phyloP scores from a whole-genome alignment of 306 rosid species.

The Malus domestica region DNA sequence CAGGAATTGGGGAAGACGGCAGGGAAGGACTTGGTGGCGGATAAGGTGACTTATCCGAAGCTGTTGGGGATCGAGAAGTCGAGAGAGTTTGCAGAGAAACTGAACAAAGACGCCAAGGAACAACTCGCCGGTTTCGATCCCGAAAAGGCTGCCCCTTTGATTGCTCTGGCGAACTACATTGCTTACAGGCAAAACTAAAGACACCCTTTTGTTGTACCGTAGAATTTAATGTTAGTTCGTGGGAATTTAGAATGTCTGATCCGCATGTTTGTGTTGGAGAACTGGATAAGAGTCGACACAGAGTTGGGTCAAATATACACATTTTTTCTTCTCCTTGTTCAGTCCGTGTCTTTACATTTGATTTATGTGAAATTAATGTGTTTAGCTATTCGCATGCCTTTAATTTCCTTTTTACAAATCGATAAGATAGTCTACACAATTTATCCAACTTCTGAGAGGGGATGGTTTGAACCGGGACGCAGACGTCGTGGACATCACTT shows the following conservation, averaged over 20 bases:
- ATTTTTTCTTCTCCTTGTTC: too few relatives aligned
- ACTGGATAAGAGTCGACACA: too few relatives aligned
- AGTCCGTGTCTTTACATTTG: too few relatives aligned
- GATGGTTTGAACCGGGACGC: too few relatives aligned
- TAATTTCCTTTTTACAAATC: too few relatives aligned
- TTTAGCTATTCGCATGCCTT: too few relatives aligned
- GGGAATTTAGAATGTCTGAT: background rate
- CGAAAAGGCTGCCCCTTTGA: slow-evolving; percentile 46
- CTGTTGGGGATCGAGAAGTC: slow-evolving; percentile 60
- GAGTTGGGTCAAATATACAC: too few relatives aligned
- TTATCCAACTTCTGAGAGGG: too few relatives aligned
- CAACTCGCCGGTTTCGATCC: slow-evolving; percentile 47
- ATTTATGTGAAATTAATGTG: too few relatives aligned
- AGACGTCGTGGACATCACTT: too few relatives aligned
- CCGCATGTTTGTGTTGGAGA: too few relatives aligned
- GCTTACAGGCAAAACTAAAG: slow-evolving; percentile 53
- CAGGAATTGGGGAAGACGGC: slow-evolving; percentile 78
- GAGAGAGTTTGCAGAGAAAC: slow-evolving; percentile 47
- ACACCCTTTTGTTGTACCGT: background rate
- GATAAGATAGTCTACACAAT: too few relatives aligned
- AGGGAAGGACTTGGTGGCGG: slow-evolving; percentile 71
- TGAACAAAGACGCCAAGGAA: slow-evolving; percentile 44
- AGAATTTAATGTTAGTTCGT: background rate
- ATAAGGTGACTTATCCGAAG: slow-evolving; percentile 69
- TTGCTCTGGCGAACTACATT: slow-evolving; percentile 60